Evolutionary conservation across 345 rosid species (phyloP), one percentile per base, ranked within the genome.

Genomic region (Citrus inodora): DNA sequence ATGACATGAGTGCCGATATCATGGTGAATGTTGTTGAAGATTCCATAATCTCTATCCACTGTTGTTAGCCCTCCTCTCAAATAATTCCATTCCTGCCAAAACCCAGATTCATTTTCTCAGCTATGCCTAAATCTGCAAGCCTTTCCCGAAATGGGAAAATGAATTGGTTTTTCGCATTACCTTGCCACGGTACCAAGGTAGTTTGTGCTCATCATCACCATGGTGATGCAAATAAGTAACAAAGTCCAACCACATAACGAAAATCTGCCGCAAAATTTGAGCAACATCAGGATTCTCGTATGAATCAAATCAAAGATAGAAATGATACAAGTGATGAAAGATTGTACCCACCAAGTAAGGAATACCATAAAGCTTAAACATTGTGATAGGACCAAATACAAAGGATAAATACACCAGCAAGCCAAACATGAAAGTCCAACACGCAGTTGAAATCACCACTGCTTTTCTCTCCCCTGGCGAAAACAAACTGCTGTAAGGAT

Each of bases 121-220:
- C n/a, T 11, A 25, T 73, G 37, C 32, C 40, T 8, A 60, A 42
- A n/a, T 22, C 59, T n/a, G 16, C 19, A 56, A 55, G 22, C 19
- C 19, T 48, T 38, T 55, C 61, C 67, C 9, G 24, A 60, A 24
- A 10, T 73, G 33, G 13, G 33, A 46, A 55, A 42, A 42, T 3
- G 22, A 53, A 64, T 53, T 55, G 6, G 67, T 7, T 30, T 21
- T 64, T 46, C 30, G 30, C 21, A 19, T 14, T 90, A 94, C 98
- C 98, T 92, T 87, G 83, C 94, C 93, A 7, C 98, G 91, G 81
- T 94, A 92, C 98, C 98, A 94, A 11, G 98, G 98, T 68, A 94
- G 92, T 77, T 89, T 94, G 71, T 80, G 79, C 68, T 90, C 88
- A 42, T 91, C 88, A 51, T 91, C 85, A 32, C 97, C 97, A 80